Evolutionary conservation across 768 basidiomycete genomes (phyloP).

Genomic region (Pleurotus djamor): DNA sequence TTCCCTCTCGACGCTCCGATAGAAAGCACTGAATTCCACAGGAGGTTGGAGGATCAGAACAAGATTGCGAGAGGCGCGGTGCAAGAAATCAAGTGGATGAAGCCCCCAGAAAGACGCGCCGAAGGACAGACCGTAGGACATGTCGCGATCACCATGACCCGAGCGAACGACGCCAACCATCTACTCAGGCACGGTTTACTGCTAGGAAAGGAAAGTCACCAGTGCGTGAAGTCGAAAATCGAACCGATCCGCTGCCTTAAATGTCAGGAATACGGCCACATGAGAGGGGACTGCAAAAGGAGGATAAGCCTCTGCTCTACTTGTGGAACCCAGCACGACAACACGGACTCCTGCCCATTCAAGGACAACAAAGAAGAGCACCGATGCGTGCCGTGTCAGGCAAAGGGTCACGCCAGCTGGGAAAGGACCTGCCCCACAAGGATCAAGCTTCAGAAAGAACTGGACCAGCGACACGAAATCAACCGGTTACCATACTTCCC

Average conservation of each 20-base stretch:
- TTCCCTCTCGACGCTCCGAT: too few species aligned
- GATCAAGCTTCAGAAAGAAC: not conserved
- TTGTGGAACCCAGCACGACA: not conserved
- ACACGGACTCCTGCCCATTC: not conserved
- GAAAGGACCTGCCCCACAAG: not conserved
- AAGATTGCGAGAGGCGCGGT: too few species aligned
- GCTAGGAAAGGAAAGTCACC: too few species aligned
- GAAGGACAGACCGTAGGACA: too few species aligned
- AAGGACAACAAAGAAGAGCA: not conserved
- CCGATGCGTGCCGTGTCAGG: not conserved
- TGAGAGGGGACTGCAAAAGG: not conserved
- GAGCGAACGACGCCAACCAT: too few species aligned
- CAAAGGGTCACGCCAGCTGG: not conserved
- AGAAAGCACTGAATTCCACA: too few species aligned
- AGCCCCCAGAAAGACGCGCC: too few species aligned
- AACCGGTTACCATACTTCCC: not conserved
- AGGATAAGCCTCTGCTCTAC: not conserved
- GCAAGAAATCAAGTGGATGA: too few species aligned
- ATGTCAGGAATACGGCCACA: constrained; percentile 2
- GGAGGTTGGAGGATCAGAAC: too few species aligned
- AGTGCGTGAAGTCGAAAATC: too few species aligned
- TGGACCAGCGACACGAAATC: not conserved
- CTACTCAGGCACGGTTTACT: too few species aligned
- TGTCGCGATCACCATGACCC: too few species aligned
- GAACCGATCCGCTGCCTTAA: not conserved